Percentiles rank a stretch among this genome's conserved stretches.
phyloP scores from a whole-genome alignment of 257 asterid species.

The Solanum dulcamara region DNA sequence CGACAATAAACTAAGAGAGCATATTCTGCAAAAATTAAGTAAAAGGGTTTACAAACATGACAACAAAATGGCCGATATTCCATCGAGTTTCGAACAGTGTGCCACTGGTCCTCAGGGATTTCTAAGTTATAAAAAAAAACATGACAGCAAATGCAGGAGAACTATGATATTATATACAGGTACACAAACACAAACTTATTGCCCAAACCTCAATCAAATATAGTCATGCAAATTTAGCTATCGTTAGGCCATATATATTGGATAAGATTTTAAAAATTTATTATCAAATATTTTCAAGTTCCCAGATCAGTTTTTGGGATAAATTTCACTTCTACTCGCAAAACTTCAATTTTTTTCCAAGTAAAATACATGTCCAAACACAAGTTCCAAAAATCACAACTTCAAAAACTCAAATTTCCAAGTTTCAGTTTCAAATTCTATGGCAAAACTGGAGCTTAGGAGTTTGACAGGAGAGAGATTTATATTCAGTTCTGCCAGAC shows the following conservation, averaged over 20 bases:
- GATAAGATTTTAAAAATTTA: too few species aligned
- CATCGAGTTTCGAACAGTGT: neutral
- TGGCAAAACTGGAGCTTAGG: neutral
- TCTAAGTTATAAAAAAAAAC: neutral
- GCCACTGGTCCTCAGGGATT: neutral
- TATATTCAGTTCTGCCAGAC: neutral
- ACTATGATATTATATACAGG: neutral
- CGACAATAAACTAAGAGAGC: neutral
- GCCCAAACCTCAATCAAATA: neutral
- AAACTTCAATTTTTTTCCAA: too few species aligned
- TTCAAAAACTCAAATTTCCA: too few species aligned
- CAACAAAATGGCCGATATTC: neutral
- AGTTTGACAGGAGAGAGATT: neutral
- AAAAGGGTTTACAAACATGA: neutral
- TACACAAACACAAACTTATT: neutral
- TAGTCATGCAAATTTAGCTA: neutral
- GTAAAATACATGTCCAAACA: too few species aligned
- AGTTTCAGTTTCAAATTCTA: too few species aligned
- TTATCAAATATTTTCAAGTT: too few species aligned
- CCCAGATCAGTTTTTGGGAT: too few species aligned
- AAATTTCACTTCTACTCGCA: too few species aligned
- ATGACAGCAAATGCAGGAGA: neutral
- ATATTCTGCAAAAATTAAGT: too few species aligned
- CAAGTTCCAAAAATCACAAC: too few species aligned
- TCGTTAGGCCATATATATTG: too few species aligned